Percentiles rank a stretch among this genome's conserved stretches.
phyloP scores from a whole-genome alignment of 805 yeast genomes.

The Sugiyamaella valdiviana region DNA sequence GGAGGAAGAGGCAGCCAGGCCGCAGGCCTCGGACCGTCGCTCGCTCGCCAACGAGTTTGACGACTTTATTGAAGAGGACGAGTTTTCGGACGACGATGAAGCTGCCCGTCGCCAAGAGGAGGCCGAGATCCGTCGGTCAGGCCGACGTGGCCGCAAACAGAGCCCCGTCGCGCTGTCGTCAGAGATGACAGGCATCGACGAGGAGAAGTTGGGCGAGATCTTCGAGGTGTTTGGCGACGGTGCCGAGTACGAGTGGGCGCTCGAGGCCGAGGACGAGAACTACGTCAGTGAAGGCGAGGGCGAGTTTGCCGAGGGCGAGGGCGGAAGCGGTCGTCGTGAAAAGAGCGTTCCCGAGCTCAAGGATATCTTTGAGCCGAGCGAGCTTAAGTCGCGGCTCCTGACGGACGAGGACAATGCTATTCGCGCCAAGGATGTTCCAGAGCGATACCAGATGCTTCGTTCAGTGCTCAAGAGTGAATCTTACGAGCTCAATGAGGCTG shows the following conservation, averaged over 20 bases:
- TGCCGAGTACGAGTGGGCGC: slow-evolving; percentile 95
- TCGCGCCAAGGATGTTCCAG: slow-evolving; percentile 84
- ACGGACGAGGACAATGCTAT: slow-evolving; percentile 89
- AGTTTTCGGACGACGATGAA: slow-evolving; percentile 78
- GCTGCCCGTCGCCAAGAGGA: slow-evolving; percentile 47
- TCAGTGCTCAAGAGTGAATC: slow-evolving; percentile 53
- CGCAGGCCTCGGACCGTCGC: slow-evolving; percentile 30
- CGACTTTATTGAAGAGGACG: slow-evolving; percentile 97
- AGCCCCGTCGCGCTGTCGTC: slow-evolving; percentile 23
- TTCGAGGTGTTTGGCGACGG: slow-evolving; percentile 97
- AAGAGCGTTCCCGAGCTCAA: slow-evolving; percentile 52
- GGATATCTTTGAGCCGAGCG: slow-evolving; percentile 92
- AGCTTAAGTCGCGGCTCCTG: slow-evolving; percentile 80
- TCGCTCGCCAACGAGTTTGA: slow-evolving; percentile 72
- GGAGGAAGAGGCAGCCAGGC: slow-evolving; percentile 27
- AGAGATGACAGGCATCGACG: slow-evolving; percentile 51
- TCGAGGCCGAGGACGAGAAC: slow-evolving; percentile 68
- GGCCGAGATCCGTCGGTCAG: slow-evolving; percentile 37
- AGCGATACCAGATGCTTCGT: slow-evolving; percentile 78
- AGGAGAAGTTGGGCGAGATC: slow-evolving; percentile 86
- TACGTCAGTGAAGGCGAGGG: slow-evolving; percentile 1
- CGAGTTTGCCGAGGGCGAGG: not conserved
- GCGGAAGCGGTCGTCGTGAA: slow-evolving; percentile 23
- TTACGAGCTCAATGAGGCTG: slow-evolving; percentile 58
- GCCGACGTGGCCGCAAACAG: slow-evolving; percentile 16